Evolutionary conservation across 306 rosid genomes (phyloP).

Genomic region (Echinosophora koreensis): DNA sequence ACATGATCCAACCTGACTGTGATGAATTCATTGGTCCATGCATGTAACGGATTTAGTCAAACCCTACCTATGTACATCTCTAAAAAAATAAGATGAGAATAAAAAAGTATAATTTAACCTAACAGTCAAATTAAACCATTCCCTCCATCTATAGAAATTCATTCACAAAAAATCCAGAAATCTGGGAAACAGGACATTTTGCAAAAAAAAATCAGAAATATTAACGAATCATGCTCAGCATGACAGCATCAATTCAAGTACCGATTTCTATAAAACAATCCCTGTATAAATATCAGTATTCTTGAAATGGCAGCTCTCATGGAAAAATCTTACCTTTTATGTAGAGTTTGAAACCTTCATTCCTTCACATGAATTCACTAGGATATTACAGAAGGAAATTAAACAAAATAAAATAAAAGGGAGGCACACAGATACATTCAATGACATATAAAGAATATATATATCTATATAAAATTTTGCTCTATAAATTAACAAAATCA

Average conservation of each 20-base stretch:
- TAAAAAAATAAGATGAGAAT: no score
- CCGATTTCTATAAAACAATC: conserved; percentile 1
- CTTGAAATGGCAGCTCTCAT: neutral
- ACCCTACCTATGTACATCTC: no score
- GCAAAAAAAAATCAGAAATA: neutral
- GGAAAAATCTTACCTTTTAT: neutral
- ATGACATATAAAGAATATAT: conserved; percentile 57
- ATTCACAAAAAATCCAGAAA: no score
- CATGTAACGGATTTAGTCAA: no score
- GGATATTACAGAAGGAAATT: neutral
- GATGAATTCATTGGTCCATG: no score
- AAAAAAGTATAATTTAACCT: no score
- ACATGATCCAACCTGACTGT: no score
- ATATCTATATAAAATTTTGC: no score
- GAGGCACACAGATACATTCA: conserved; percentile 45
- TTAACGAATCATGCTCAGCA: conserved; percentile 2
- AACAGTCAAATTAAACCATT: no score
- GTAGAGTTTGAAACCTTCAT: neutral
- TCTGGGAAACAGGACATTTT: no score
- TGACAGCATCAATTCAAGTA: conserved; percentile 27
- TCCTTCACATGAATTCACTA: conserved; percentile 1
- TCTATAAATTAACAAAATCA: conserved; percentile 59
- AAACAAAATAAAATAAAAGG: neutral
- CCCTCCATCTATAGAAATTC: no score
- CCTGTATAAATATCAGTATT: conserved; percentile 11